Evolutionary conservation across 306 rosid species (phyloP), one percentile per base, ranked within the genome.

Genomic region (Cucurbita moschata): DNA sequence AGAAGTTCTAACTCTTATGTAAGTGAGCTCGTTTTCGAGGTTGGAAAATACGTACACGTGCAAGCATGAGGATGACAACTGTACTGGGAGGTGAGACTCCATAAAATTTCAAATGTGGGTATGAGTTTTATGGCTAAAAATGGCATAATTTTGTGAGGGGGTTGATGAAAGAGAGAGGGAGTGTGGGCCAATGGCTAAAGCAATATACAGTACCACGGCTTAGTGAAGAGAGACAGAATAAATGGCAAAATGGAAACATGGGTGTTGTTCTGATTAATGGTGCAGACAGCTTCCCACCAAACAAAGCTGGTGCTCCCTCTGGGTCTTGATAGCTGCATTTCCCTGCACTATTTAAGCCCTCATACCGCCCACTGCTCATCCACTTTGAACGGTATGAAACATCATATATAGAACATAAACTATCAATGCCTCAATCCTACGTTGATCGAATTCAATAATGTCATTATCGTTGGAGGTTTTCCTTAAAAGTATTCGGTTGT

Each of bases 301-400:
- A 82, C 89, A 89, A 76, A 79, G 43, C 40, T 61, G 83, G 76
- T 78, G 77, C 54, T 47, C 79, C 56, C 82, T 53, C 51, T 81
- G 72, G 86, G 85, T 51, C 85, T 76, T 77, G 81, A 84, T 72
- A 79, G 67, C 67, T 82, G 71, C 84, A 82, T 85, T 83, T 77
- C 81, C 55, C 78, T 81, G 80, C 71, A 52, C 40, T 63, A n/a
- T 61, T 61, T 61, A n/a, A 12, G 9, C n/a, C 64, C 40, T 61
- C 21, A 62, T 6, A 7, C 18, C 0, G 51, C 10, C 68, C 83
- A 78, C 75, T 57, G 70, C 58, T 80, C 47, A 70, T 79, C 85
- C 79, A 39, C 76, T 66, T 39, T 61, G 43, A 1, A 2, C 35
- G 26, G 2, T 26, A 30, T 3, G 30, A 26, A 26, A 26, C 30